Base-by-base conservation (phyloP, 306 rosid species). In the Crotalaria pallida region DNA sequence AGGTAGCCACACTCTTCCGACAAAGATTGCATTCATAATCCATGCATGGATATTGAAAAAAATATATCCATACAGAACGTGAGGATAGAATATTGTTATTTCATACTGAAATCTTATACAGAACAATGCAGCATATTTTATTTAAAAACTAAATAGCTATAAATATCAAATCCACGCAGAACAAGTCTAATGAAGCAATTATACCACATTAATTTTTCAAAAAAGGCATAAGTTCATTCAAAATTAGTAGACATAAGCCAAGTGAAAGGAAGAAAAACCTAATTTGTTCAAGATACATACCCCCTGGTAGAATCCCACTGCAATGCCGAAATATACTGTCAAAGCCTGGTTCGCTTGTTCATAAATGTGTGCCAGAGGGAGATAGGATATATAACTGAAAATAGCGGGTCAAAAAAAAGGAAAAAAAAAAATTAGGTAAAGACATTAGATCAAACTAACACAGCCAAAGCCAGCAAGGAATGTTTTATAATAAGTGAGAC, bases 221-320 rank as follows among this genome's bases (percentile, higher is more conserved):
- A 56, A 24, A 48, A 27, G 22, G n/a, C 11, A 72, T 33, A 67
- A 51, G 12, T 33, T 52, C 78, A 64, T 40, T 23, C 64, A 26
- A 56, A 53, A 55, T 12, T n/a, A 16, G 33, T 41, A 31, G n/a
- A 41, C 36, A 65, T 33, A 57, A 27, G 12, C 26, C 41, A 56
- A 22, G 55, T 75, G 17, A 44, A 83, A 67, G 29, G 65, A 61
- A 75, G 55, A 64, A 29, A 61, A 47, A 64, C 19, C 41, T 26
- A 75, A 41, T 63, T 78, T 22, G 77, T 75, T 62, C 29, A 53
- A 73, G 72, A 62, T 5, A 60, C 91, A 50, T 83, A 91, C 99
- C 91, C 99, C 99, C 80, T 95, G 99, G 82, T 84, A 91, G 88
- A 95, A 95, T 66, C 99, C 99, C 80, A 95, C 96, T 16, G 99